Evolutionary conservation across 345 rosid species (phyloP).

Genomic region (Clausena lansium): DNA sequence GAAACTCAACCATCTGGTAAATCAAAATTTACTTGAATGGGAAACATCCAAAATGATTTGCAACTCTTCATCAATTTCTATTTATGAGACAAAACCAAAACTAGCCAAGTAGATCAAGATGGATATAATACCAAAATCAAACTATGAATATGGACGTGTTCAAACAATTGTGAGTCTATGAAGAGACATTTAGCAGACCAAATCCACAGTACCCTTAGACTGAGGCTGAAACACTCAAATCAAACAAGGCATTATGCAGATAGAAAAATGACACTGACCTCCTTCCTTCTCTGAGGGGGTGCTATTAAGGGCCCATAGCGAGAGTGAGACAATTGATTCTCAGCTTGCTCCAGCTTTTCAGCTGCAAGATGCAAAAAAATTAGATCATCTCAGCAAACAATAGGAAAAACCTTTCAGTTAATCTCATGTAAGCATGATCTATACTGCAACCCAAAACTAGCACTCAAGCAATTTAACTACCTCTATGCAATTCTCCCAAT

Average conservation of each 20-base stretch:
- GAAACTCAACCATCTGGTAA: not conserved
- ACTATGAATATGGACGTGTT: not conserved
- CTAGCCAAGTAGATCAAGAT: not conserved
- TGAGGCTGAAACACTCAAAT: not conserved
- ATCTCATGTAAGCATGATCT: conserved; percentile 9
- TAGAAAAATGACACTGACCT: conserved; percentile 46
- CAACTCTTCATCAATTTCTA: not conserved
- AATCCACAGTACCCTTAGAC: not conserved
- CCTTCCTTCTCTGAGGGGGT: conserved; percentile 76
- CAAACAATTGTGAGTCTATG: not conserved
- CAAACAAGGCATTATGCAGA: not conserved
- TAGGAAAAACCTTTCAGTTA: not conserved
- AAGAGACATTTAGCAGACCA: not conserved
- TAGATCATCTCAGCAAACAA: not conserved
- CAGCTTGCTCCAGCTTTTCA: conserved; percentile 98
- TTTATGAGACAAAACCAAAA: not conserved
- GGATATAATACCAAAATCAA: not conserved
- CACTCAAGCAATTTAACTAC: not conserved
- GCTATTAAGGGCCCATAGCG: conserved; percentile 72
- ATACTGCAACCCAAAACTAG: not conserved
- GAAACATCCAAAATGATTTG: not conserved
- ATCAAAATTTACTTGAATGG: not conserved
- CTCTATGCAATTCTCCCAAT: not conserved
- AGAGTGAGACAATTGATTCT: conserved; percentile 83
- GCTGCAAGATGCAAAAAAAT: conserved; percentile 46